Base-by-base conservation (phyloP, 179 eudicot species). In the Drosera spatulata region DNA sequence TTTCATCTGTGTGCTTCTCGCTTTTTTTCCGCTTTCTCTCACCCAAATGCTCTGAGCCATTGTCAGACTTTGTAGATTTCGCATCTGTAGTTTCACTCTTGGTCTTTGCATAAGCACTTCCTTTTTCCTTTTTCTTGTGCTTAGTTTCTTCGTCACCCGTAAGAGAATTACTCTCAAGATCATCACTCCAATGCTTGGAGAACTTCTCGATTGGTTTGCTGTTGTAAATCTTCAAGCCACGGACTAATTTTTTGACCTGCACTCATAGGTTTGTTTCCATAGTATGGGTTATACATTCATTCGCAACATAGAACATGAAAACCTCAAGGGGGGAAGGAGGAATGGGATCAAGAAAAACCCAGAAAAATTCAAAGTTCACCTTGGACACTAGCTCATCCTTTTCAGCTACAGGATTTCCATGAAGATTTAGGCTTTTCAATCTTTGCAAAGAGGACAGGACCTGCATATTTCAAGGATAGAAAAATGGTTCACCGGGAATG, bases 321-420 rank as follows among this genome's bases (percentile, higher is more conserved):
- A 37, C 37, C 49, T 45, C 49, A 2, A 45, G 10, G 5, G 13
- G 53, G 33, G 33, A 22, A 22, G 33, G 33, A 22, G 33, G 33
- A 22, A 22, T 22, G 33, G 33, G 33, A 50, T 15, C 53, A 7
- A 50, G 53, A 10, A 50, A 51, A 15, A 0, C 39, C 50, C 10
- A 52, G 7, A 12, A 66, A 53, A 56, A 5, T 10, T 39, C 38
- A 62, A 46, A 39, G 12, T 41, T 42, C 42, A 89, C 99, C 87
- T 86, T 93, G 70, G 74, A 80, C 42, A 75, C 55, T 47, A 86
- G 73, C 64, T 82, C 79, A 50, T 73, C 84, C 50, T 89, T 88
- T 65, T 93, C 96, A 54, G 88, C 81, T 62, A 86, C 63, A 10
- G 90, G 99, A 69, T 93, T 93, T 64, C 97, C 99, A 62, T 69